phyloP scores from a whole-genome alignment of 148 eudicot species.

The Camellia granthamiana region DNA sequence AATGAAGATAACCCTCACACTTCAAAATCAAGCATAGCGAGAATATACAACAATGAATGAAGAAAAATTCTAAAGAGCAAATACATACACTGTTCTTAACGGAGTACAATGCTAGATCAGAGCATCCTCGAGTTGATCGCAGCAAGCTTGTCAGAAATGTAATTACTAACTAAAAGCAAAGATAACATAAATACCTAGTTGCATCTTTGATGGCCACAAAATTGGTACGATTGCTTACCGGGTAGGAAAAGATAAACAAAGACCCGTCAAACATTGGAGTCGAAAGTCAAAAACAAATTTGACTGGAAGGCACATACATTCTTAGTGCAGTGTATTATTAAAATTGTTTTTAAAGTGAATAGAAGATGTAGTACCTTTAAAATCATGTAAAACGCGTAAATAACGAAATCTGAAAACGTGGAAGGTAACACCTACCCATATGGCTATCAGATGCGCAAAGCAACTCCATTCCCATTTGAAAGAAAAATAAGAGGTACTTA shows the following conservation, averaged over 20 bases:
- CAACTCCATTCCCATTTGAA: slow-evolving; percentile 30
- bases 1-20: slow-evolving; percentile 48
- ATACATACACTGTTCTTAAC: slow-evolving; percentile 53
- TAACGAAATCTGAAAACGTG: slow-evolving; percentile 33
- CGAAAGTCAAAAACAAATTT: slow-evolving; percentile 24
- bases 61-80: slow-evolving; percentile 34
- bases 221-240: slow-evolving; percentile 58
- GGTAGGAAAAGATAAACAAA: slow-evolving; percentile 28
- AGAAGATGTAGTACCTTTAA: slow-evolving; percentile 22
- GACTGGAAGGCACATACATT: slow-evolving; percentile 17
- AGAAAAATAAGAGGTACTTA: slow-evolving; percentile 30
- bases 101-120: slow-evolving; percentile 32
- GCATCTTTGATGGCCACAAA: slow-evolving; percentile 74
- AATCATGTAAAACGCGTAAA: slow-evolving; percentile 28
- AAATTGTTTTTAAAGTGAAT: background rate
- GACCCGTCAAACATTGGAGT: slow-evolving; percentile 32
- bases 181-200: slow-evolving; percentile 68
- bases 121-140: slow-evolving; percentile 53
- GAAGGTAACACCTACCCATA: slow-evolving; percentile 33
- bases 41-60: slow-evolving; percentile 28
- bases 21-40: slow-evolving; percentile 36
- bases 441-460: slow-evolving; percentile 28
- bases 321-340: slow-evolving; percentile 6
- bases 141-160: slow-evolving; percentile 53
- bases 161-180: slow-evolving; percentile 49